Percentiles rank a stretch among this genome's conserved stretches.
Conservation (phyloP, 768 basidiomycete species). For the Lactarius indigo region DNA sequence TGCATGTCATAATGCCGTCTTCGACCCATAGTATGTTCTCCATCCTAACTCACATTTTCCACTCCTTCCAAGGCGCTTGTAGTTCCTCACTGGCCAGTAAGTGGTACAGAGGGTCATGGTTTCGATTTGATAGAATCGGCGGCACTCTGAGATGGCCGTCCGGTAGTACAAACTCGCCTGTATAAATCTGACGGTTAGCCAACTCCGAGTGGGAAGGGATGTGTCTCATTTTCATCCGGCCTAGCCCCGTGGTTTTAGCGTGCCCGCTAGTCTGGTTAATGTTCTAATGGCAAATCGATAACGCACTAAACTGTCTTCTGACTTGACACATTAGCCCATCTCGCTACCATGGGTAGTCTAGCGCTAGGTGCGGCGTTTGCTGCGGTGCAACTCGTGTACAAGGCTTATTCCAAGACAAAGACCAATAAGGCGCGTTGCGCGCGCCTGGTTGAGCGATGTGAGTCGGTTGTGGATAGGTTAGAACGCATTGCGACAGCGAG, state of each 20-base stretch:
- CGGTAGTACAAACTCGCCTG: not conserved
- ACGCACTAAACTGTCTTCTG: not conserved
- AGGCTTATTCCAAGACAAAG: conserved; percentile 23
- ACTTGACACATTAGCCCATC: not conserved
- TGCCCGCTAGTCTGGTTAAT: not conserved
- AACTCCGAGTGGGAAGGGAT: not conserved
- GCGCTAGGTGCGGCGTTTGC: conserved; percentile 23
- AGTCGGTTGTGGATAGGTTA: conserved; percentile 20
- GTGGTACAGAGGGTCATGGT: not conserved
- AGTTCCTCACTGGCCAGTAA: not conserved
- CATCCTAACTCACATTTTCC: not conserved
- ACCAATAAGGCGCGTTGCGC: conserved; percentile 25
- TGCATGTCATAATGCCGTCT: conserved; percentile 4
- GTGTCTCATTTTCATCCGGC: not conserved
- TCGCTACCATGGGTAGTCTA: conserved; percentile 15
- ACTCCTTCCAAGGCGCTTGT: not conserved
- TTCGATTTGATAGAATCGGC: not conserved
- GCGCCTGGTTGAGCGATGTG: conserved; percentile 25
- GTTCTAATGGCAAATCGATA: not conserved
- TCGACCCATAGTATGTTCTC: conserved; percentile 8
- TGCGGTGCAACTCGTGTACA: conserved; percentile 25
- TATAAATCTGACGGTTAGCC: not conserved
- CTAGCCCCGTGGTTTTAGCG: not conserved
- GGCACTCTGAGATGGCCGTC: not conserved
- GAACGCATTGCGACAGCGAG: conserved; percentile 13